Evolutionary conservation across 352 stramenopile genomes (phyloP).

Genomic region (Phytophthora hybrid): DNA sequence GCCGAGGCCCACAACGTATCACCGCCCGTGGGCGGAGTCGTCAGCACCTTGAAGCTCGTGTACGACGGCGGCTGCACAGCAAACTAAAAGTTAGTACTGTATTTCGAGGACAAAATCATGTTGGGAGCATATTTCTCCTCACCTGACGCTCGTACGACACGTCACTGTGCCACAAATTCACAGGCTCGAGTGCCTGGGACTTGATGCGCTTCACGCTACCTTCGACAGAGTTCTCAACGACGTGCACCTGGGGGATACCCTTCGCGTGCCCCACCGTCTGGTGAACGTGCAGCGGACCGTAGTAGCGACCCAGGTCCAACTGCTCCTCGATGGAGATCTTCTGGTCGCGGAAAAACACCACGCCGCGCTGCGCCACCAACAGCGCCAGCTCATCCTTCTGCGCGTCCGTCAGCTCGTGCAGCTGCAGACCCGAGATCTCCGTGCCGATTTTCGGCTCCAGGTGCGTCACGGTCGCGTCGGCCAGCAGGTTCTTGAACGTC

Average conservation of each 20-base stretch:
- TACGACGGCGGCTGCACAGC: constrained; percentile 36
- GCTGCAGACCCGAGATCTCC: constrained; percentile 30
- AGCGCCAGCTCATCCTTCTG: constrained; percentile 33
- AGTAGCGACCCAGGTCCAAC: constrained; percentile 31
- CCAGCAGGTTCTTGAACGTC: constrained; percentile 34
- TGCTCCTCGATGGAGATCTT: constrained; percentile 28
- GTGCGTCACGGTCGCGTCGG: constrained; percentile 24
- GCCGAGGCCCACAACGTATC: constrained; percentile 56
- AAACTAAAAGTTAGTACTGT: background rate
- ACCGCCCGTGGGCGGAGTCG: constrained; percentile 39
- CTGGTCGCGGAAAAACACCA: constrained; percentile 36
- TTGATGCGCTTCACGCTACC: constrained; percentile 23
- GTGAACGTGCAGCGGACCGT: constrained; percentile 22
- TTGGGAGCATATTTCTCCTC: background rate
- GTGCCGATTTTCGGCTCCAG: constrained; percentile 32
- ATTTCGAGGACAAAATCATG: background rate
- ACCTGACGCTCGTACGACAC: constrained; percentile 49
- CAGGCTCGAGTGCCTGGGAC: constrained; percentile 24
- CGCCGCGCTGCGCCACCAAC: constrained; percentile 24
- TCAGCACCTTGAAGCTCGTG: constrained; percentile 41
- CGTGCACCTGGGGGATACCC: constrained; percentile 21
- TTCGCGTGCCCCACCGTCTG: constrained; percentile 28
- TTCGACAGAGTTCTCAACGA: constrained; percentile 27
- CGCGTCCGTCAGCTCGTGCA: constrained; percentile 30
- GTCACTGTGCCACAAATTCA: constrained; percentile 51